Base-by-base conservation (phyloP, 2,329 filamentous ascomycete genomes). In the Venturia pyrina region DNA sequence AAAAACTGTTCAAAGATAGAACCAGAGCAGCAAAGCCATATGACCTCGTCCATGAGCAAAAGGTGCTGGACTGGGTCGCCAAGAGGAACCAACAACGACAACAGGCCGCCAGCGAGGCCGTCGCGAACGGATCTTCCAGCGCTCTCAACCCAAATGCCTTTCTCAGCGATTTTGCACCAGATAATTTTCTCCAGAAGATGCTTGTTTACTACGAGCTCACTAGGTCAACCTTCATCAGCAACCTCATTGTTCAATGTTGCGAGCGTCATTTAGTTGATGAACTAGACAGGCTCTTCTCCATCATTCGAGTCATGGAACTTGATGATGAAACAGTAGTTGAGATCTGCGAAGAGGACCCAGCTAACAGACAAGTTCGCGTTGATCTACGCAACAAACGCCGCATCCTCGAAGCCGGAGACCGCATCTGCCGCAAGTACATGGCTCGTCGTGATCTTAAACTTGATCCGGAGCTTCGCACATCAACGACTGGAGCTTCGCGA, bases 251-350 rank as follows among this genome's bases (percentile, higher is more conserved):
- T 43, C 66, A 67, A 56, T 66, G 68, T 43, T 37, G 68, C 40
- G 66, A 67, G 24, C 66, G 66, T 24, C 66, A 67, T 34, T 59
- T 67, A 15, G 63, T 66, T 7, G 65, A 66, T 40, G 61, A 63
- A 32, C 28, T 66, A 10, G 65, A 66, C n/a, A 24, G 61, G 43
- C 50, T 66, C 44, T 66, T 66, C 37, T 43, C 46, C 15, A 48
- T 63, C 44, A 59, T 37, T 32, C 65, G 65, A 21, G 44, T 66
- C 13, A 24, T 48, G 21, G 60, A 63, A 6, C 19, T 66, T n/a
- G 59, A 63, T 46, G 65, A 66, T 59, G 59, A 17, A 21, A 40
- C 57, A 37, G 46, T 66, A 13, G 62, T 62, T 21, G 64, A 66
- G 62, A 66, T 66, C 7, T 59, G 57, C 19, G 37, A 40, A 5